Evolutionary conservation across 768 basidiomycete genomes (phyloP).

Genomic region (Termitomyces sp.): DNA sequence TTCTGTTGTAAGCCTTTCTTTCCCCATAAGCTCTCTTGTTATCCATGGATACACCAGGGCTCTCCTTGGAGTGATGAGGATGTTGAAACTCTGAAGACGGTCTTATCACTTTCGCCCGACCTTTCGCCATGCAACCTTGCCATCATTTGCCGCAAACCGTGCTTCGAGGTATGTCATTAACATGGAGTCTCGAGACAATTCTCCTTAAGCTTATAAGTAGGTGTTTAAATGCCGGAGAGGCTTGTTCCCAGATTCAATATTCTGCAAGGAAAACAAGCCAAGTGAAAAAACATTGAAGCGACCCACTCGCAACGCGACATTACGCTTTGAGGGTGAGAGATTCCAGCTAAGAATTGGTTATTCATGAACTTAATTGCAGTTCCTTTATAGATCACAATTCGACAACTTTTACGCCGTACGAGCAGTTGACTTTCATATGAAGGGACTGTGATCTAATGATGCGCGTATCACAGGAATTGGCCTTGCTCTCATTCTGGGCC

Average conservation of each 20-base stretch:
- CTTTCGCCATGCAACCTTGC: slow-evolving; percentile 52
- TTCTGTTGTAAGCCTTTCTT: slow-evolving; percentile 12
- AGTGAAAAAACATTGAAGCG: slow-evolving; percentile 7
- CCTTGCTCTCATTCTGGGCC: slow-evolving; percentile 59
- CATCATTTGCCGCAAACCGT: slow-evolving; percentile 52
- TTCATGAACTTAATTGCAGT: not conserved
- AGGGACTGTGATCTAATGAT: not conserved
- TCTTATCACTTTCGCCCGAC: slow-evolving; percentile 43
- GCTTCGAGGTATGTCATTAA: slow-evolving; percentile 45
- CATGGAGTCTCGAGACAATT: not conserved
- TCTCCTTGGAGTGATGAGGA: slow-evolving; percentile 38
- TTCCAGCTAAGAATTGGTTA: not conserved
- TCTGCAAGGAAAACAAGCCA: not conserved
- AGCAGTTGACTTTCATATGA: not conserved
- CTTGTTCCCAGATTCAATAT: slow-evolving; percentile 14
- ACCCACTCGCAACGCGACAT: not conserved
- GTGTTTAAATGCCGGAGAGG: slow-evolving; percentile 24
- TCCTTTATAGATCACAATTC: slow-evolving; percentile 13
- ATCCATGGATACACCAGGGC: slow-evolving; percentile 12
- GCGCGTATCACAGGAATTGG: slow-evolving; percentile 30
- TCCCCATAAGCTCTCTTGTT: too few relatives aligned
- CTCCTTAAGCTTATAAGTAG: slow-evolving; percentile 8
- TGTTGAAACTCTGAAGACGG: slow-evolving; percentile 31
- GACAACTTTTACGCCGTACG: slow-evolving; percentile 25
- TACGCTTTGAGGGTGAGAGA: slow-evolving; percentile 11